Evolutionary conservation across 2,329 filamentous ascomycete genomes (phyloP).

Genomic region (Albifimbria verrucaria): DNA sequence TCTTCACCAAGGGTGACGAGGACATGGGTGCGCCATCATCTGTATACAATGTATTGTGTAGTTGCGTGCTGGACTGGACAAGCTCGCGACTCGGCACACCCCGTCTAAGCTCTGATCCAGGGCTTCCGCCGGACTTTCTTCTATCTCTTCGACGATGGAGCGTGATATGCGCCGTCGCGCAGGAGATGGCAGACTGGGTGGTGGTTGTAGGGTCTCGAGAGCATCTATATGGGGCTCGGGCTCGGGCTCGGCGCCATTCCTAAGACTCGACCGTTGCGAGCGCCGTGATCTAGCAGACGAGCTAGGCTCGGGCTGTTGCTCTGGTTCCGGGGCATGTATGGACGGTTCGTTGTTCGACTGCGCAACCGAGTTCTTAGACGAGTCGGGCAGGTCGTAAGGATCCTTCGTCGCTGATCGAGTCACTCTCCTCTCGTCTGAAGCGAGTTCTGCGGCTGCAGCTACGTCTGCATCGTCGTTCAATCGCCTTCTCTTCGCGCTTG

Average conservation of each 20-base stretch:
- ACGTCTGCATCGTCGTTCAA: conserved; percentile 22
- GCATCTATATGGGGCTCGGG: conserved; percentile 14
- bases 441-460: conserved; percentile 6
- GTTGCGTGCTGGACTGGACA: conserved; percentile 36
- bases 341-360: conserved; percentile 3
- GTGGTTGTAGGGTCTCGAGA: conserved; percentile 18
- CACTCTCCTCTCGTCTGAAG: conserved; percentile 13
- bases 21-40: conserved; percentile 25
- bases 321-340: not conserved
- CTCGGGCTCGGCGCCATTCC: not conserved
- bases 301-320: not conserved
- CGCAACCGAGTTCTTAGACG: conserved; percentile 23
- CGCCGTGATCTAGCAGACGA: not conserved
- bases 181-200: conserved; percentile 8
- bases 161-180: conserved; percentile 10
- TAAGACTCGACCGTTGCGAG: too few relatives aligned
- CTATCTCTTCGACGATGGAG: conserved; percentile 17
- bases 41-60: conserved; percentile 36
- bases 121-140: conserved; percentile 51
- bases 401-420: conserved; percentile 14
- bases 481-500: conserved; percentile 45
- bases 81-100: conserved; percentile 32
- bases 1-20: conserved; percentile 42
- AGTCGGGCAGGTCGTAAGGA: conserved; percentile 25
- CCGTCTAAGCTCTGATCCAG: conserved; percentile 51